phyloP scores from a whole-genome alignment of 2,329 filamentous ascomycete genomes.

The Teratosphaeriaceae sp. region DNA sequence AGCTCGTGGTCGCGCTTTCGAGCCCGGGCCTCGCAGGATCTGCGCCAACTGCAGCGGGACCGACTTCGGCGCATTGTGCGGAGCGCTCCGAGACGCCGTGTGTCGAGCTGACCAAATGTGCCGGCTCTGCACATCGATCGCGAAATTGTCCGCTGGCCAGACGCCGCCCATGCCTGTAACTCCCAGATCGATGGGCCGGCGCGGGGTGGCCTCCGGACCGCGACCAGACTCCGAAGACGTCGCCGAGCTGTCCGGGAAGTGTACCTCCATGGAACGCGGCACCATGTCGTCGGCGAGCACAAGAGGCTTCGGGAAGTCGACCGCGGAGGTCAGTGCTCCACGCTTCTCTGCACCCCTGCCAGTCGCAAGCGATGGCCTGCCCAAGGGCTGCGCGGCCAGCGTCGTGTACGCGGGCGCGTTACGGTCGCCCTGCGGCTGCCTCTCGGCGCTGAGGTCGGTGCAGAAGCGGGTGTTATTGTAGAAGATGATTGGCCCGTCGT shows the following conservation, averaged over 20 bases:
- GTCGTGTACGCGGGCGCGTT: conserved; percentile 19
- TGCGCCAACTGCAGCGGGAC: conserved; percentile 27
- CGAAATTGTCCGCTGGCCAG: conserved; percentile 51
- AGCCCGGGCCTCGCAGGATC: conserved; percentile 23
- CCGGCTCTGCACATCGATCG: conserved; percentile 43
- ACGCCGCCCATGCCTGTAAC: conserved; percentile 54
- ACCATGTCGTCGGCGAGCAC: conserved; percentile 31
- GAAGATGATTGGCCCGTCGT: conserved; percentile 74
- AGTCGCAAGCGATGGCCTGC: conserved; percentile 1
- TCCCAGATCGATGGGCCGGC: conserved; percentile 33
- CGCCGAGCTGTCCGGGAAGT: conserved; percentile 31
- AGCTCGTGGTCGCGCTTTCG: conserved; percentile 7
- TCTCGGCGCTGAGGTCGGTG: conserved; percentile 69
- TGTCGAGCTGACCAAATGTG: conserved; percentile 17
- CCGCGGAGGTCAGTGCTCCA: conserved; percentile 24
- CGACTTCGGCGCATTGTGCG: conserved; percentile 16
- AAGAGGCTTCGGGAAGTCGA: conserved; percentile 27
- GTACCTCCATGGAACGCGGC: conserved; percentile 28
- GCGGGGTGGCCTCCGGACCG: neutral
- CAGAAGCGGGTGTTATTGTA: conserved; percentile 76
- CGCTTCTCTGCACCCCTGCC: conserved; percentile 21
- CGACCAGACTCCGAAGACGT: neutral
- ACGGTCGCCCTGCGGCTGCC: conserved; percentile 16
- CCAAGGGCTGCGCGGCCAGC: conserved; percentile 14
- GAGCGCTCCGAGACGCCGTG: conserved; percentile 4